Evolutionary conservation across 2,329 filamentous ascomycete species (phyloP), one percentile per base, ranked within the genome.

Genomic region (Xylaria sp.): DNA sequence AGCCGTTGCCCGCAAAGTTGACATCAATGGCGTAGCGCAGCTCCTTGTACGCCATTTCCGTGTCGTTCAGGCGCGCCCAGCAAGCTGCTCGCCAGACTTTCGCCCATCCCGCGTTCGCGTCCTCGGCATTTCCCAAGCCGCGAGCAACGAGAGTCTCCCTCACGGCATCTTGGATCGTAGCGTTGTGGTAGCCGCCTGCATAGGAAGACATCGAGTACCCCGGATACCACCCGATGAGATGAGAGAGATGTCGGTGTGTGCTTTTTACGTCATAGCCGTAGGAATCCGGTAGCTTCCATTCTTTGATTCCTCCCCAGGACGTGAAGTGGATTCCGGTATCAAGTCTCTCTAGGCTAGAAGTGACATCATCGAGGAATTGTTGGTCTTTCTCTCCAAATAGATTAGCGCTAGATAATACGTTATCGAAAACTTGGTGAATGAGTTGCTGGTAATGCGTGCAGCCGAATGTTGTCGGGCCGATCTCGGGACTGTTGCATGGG

Each of bases 401-500:
- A 2, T 51, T 23, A 1, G 77, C 75, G 33, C 76, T 74, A 15
- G 74, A 70, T 3, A 84, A 75, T 10, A 80, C 69, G 33, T 78
- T 77, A 20, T 81, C 80, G 57, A 84, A 80, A 0, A 83, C 74
- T 64, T 84, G 79, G 65, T 81, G 79, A 20, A 87, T 81, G 11
- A 86, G 76, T 69, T 88, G 86, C 70, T 88, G 85, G 70, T 83
- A 85, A 71, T 88, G 84, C 6, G 85, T 78, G 71, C 86, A 88
- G 7, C 80, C 85, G 63, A 87, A 87, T 0, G 85, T 87, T 5
- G 83, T 84, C 1, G 83, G 82, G 0, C 87, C 86, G 46, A 86
- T 85, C 74, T 89, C 87, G 0, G 87, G 85, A n/a, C 84, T 86
- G 64, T 85, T 88, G 75, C 87, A 89, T 0, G 86, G 87, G 70